Conservation (phyloP, 208 protist species). For the Jaenimonas drosophilae region DNA sequence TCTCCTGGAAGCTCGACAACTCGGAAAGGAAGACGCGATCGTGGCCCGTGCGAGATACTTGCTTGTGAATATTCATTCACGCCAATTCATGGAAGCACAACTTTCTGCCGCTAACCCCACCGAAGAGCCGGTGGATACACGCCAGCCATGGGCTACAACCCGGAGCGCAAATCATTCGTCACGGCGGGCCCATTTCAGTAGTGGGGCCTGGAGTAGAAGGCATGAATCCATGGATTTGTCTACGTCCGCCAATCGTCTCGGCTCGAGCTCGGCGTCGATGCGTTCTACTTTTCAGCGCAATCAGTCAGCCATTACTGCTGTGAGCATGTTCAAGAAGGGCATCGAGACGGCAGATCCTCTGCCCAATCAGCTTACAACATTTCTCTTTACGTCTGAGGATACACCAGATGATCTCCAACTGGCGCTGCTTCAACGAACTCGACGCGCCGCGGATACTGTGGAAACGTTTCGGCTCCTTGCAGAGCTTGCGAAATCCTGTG, state of each 20-base stretch:
- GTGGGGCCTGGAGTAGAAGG: not conserved
- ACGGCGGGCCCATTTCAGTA: not conserved
- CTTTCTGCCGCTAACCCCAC: slow-evolving; percentile 59
- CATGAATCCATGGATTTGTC: not conserved
- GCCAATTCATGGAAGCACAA: slow-evolving; percentile 29
- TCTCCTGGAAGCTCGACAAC: slow-evolving; percentile 76
- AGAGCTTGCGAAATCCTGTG: slow-evolving; percentile 5
- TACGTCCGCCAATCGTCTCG: slow-evolving; percentile 2
- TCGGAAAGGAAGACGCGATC: slow-evolving; percentile 45
- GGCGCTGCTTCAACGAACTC: slow-evolving; percentile 21
- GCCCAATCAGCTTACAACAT: no score
- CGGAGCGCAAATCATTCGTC: not conserved
- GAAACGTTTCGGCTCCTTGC: not conserved
- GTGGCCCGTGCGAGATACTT: slow-evolving; percentile 62
- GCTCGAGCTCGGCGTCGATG: no score
- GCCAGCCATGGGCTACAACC: not conserved
- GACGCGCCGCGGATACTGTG: slow-evolving; percentile 1
- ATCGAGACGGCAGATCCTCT: no score
- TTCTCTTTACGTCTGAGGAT: no score
- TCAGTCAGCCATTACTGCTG: no score
- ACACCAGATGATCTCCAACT: no score
- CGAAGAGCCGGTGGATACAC: slow-evolving; percentile 40
- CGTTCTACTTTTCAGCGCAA: no score
- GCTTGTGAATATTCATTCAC: slow-evolving; percentile 53
- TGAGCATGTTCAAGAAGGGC: no score